Conservation (phyloP, 2,329 filamentous ascomycete species). For the Phialocephala sp. region DNA sequence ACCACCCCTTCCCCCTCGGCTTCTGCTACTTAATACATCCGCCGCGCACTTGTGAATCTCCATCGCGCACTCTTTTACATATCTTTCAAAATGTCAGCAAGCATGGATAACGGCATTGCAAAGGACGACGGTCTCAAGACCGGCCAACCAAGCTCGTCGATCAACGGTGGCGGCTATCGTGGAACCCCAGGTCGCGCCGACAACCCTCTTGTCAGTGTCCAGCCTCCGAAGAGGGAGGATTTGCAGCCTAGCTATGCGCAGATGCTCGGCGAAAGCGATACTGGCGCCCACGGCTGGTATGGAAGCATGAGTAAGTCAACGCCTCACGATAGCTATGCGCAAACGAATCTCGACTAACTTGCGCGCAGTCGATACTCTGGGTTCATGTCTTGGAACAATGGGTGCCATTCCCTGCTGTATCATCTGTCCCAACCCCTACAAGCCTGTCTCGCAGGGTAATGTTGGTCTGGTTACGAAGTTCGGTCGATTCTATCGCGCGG, state of each 20-base stretch:
- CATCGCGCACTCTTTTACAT: slow-evolving; percentile 4
- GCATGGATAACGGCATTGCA: slow-evolving; percentile 20
- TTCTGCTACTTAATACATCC: slow-evolving; percentile 7
- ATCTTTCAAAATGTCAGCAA: slow-evolving; percentile 20
- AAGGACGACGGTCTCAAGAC: slow-evolving; percentile 25
- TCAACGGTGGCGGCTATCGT: slow-evolving; percentile 27
- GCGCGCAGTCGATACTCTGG: slow-evolving; percentile 70
- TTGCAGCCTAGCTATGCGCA: slow-evolving; percentile 75
- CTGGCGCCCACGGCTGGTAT: slow-evolving; percentile 86
- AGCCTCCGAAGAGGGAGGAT: slow-evolving; percentile 82
- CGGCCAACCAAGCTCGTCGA: slow-evolving; percentile 40
- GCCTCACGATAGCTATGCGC: not conserved
- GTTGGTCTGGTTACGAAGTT: slow-evolving; percentile 97
- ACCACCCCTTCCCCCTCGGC: slow-evolving; percentile 1
- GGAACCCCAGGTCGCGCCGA: slow-evolving; percentile 36
- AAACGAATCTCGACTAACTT: slow-evolving; percentile 16
- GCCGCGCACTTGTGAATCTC: slow-evolving; percentile 10
- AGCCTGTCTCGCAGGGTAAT: slow-evolving; percentile 88
- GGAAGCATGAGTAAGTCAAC: slow-evolving; percentile 76
- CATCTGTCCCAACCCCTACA: slow-evolving; percentile 94
- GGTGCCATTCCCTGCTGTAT: slow-evolving; percentile 93
- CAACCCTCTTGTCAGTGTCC: slow-evolving; percentile 67
- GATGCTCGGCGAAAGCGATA: slow-evolving; percentile 65
- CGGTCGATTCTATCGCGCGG: slow-evolving; percentile 90
- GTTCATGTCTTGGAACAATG: slow-evolving; percentile 73